Evolutionary conservation across 2,329 filamentous ascomycete species (phyloP).

Genomic region (Sphaceloma murrayae): DNA sequence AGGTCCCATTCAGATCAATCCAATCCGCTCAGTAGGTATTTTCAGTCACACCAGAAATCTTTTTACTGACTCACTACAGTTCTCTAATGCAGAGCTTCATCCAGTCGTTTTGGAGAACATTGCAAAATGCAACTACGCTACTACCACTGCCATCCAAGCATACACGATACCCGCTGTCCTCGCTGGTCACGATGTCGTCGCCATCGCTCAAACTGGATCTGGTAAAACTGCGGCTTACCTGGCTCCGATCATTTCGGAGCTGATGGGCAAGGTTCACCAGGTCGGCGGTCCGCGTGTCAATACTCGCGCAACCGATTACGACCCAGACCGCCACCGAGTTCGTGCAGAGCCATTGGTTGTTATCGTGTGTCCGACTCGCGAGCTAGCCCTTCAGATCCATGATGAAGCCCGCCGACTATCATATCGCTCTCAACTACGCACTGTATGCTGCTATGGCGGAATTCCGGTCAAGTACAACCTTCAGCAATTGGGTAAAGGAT

Average conservation of each 20-base stretch:
- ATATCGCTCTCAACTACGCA: constrained; percentile 89
- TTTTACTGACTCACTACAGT: constrained; percentile 39
- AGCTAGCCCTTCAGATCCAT: constrained; percentile 90
- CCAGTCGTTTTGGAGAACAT: constrained; percentile 75
- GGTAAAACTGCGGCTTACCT: constrained; percentile 94
- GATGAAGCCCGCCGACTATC: constrained; percentile 87
- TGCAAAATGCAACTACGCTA: constrained; percentile 56
- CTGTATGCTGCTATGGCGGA: constrained; percentile 82
- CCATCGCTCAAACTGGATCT: constrained; percentile 86
- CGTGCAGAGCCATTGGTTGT: constrained; percentile 81
- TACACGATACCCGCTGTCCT: constrained; percentile 75
- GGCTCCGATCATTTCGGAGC: constrained; percentile 74
- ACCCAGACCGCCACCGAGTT: constrained; percentile 43
- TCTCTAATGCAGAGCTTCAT: constrained; percentile 72
- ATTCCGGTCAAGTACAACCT: constrained; percentile 61
- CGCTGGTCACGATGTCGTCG: constrained; percentile 71
- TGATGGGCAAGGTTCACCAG: constrained; percentile 95
- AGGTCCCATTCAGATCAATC: constrained; percentile 38
- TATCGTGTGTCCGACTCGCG: constrained; percentile 75
- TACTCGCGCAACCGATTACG: constrained; percentile 35
- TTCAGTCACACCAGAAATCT: constrained; percentile 25
- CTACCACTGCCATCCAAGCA: constrained; percentile 77
- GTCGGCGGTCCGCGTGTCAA: constrained; percentile 69
- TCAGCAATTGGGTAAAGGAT: constrained; percentile 67
- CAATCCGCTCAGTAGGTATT: constrained; percentile 44